These are phyloP conservation scores for Paecilomyces dactylethromorphus DNA, from an alignment of 2,329 filamentous ascomycete genomes.

Conservation along the genomic window DNA sequence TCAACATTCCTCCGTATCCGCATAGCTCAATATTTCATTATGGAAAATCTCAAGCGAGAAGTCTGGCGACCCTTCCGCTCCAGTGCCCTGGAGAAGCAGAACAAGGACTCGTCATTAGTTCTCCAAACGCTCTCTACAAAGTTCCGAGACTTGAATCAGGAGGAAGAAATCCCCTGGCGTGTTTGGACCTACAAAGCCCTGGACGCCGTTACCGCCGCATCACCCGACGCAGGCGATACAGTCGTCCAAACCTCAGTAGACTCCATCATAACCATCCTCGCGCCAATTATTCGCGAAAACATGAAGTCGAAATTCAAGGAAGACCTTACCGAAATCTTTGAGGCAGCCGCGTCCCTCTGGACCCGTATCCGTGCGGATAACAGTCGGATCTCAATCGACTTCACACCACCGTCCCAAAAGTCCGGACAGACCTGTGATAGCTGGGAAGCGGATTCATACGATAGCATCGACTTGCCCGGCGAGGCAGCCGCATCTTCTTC, in stretches of 20 bases:
- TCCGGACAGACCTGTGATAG: neutral
- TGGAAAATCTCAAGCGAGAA: neutral
- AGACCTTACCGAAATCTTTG: neutral
- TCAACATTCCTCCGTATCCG: neutral
- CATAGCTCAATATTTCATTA: neutral
- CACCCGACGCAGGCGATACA: neutral
- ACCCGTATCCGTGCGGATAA: neutral
- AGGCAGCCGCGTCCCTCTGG: neutral
- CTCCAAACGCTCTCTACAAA: neutral
- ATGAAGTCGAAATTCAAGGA: neutral
- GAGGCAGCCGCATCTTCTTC: neutral
- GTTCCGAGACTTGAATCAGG: neutral
- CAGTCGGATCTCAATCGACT: neutral
- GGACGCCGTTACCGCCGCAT: neutral
- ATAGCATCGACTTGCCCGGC: neutral
- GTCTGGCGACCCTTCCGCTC: neutral
- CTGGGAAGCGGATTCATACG: neutral
- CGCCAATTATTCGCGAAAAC: neutral
- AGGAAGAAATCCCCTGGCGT: neutral
- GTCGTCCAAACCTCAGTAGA: neutral
- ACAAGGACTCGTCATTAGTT: neutral
- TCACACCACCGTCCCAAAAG: neutral
- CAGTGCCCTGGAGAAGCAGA: neutral
- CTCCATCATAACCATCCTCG: neutral
- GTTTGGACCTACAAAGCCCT: neutral